phyloP scores from a whole-genome alignment of 495 filamentous ascomycete species.

The Aspergillus funiculosus region DNA sequence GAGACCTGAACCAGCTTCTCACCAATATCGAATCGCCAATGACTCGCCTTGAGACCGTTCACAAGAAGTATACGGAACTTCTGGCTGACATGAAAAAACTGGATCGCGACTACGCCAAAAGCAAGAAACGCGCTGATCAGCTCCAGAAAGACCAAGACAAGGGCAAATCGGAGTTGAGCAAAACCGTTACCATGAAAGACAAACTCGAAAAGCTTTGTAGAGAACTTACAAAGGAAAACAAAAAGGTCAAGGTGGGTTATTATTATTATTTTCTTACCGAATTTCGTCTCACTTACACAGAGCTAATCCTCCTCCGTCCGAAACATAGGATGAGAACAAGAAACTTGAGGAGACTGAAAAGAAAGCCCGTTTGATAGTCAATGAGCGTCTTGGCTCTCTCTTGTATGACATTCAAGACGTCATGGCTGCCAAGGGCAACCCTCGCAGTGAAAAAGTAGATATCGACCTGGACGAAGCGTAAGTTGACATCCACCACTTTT shows the following conservation, averaged over 20 bases:
- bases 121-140: conserved; percentile 90
- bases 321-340: conserved; percentile 80
- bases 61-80: conserved; percentile 86
- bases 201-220: conserved; percentile 93
- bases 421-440: conserved; percentile 70
- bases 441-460: conserved; percentile 64
- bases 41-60: conserved; percentile 74
- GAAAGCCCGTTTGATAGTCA: conserved; percentile 72
- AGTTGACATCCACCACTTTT: conserved; percentile 16
- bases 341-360: conserved; percentile 77
- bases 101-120: conserved; percentile 88
- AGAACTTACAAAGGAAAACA: conserved; percentile 91
- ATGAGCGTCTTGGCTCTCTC: conserved; percentile 71
- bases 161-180: conserved; percentile 76
- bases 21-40: conserved; percentile 71
- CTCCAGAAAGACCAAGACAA: conserved; percentile 96
- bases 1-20: conserved; percentile 76
- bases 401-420: conserved; percentile 76
- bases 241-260: conserved; percentile 78
- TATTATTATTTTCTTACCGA: neutral
- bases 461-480: conserved; percentile 86
- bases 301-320: conserved; percentile 3
- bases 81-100: conserved; percentile 89
- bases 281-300: neutral
- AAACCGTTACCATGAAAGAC: conserved; percentile 79